Evolutionary conservation across 129 eudicot genomes (phyloP), one percentile per base, ranked within the genome.

Genomic region (Flaveria sonorensis): DNA sequence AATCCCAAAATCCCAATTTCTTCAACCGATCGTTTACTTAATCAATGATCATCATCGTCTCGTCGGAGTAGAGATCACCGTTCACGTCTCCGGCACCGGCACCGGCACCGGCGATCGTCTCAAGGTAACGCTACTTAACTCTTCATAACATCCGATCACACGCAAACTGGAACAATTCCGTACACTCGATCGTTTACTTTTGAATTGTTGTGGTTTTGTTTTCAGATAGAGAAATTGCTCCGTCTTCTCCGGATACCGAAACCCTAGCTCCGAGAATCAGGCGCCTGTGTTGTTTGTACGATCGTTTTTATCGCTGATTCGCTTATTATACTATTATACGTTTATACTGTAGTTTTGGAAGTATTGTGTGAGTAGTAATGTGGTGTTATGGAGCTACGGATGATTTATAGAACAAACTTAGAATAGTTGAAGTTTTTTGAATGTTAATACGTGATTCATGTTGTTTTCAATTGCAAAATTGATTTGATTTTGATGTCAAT

Each of bases 251-350:
- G 68, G 15, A 26, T 32, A 40, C 48, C 75, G n/a, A 68, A 77
- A 77, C 81, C 81, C 81, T 68, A 77, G 32, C 45, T 77, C 55
- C 16, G 40, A 6, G 4, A 68, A 56, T 70, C 43, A 24, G 69
- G 30, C 75, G 30, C 42, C 42, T 68, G 18, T 68, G 48, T 26
- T 18, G 69, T 68, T 24, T 42, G 75, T 40, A 3, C 7, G 50
- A 2, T 24, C 19, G 9, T 60, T 56, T 10, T 11, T 18, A 16
- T 66, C 7, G 16, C 23, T 36, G 16, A 28, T 19, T 12, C 20
- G 3, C 12, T 14, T 47, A 24, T 24, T 26, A 28, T 26, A 28
- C 47, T 2, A 71, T 26, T 45, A 9, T 26, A n/a, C 62, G 2
- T 51, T 26, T 45, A 9, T 70, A 28, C 18, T 55, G 3, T 55